Percentiles rank a stretch among this genome's conserved stretches.
These are phyloP conservation scores for Turnera subulata DNA, from an alignment of 345 rosid genomes.

Conservation along the genomic window DNA sequence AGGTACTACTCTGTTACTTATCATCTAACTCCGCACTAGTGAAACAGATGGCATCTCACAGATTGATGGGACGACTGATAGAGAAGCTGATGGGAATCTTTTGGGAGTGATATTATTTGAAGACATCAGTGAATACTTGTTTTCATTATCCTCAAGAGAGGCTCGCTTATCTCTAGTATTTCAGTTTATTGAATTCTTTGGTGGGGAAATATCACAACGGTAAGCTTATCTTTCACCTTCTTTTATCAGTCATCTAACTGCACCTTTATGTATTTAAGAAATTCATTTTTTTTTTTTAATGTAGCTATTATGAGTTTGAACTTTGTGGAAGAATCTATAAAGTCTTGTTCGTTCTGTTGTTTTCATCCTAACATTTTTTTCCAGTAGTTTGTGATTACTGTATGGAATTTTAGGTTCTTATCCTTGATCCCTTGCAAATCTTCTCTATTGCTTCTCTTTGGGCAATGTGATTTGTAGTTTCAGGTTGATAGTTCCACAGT, in stretches of 20 bases:
- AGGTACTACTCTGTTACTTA: neutral
- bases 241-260: neutral
- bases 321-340: neutral
- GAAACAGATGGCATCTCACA: slow-evolving; percentile 39
- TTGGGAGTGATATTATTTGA: slow-evolving; percentile 67
- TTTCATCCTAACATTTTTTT: too few species aligned
- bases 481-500: neutral
- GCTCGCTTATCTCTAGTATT: slow-evolving; percentile 68
- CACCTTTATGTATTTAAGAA: neutral
- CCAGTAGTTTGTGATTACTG: too few species aligned
- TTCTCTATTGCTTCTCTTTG: neutral
- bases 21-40: slow-evolving; percentile 1
- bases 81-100: slow-evolving; percentile 64
- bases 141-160: slow-evolving; percentile 63
- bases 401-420: neutral
- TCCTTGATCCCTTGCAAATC: neutral
- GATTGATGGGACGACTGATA: slow-evolving; percentile 36
- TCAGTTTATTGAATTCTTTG: slow-evolving; percentile 82
- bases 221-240: slow-evolving; percentile 15
- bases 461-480: neutral
- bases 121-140: slow-evolving; percentile 72
- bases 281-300: neutral
- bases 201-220: slow-evolving; percentile 67
- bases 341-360: neutral
- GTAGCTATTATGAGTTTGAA: neutral